phyloP scores from a whole-genome alignment of 148 eudicot genomes.

The Agrostemma githago region DNA sequence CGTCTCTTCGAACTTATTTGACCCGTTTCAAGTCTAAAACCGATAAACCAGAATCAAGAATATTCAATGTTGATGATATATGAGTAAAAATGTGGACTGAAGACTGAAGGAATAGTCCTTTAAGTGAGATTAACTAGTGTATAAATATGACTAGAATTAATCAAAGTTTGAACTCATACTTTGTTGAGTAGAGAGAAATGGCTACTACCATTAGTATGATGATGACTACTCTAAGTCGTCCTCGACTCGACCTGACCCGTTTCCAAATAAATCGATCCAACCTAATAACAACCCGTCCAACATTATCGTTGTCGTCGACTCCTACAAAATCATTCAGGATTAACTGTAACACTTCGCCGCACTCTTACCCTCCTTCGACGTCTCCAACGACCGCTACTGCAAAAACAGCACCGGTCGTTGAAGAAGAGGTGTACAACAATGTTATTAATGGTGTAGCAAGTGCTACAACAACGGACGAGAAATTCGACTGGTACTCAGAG shows the following conservation, averaged over 20 bases:
- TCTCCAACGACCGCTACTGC: not conserved
- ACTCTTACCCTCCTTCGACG: not conserved
- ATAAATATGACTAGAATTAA: too few relatives aligned
- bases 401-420: not conserved
- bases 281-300: not conserved
- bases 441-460: not conserved
- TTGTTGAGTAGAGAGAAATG: not conserved
- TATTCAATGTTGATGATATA: not conserved
- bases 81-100: not conserved
- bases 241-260: not conserved
- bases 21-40: too few relatives aligned
- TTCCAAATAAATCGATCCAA: not conserved
- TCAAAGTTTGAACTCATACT: too few relatives aligned
- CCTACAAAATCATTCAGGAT: constrained; percentile 1
- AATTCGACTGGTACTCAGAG: constrained; percentile 63
- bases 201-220: constrained; percentile 10
- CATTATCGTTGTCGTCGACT: not conserved
- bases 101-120: not conserved
- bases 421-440: not conserved
- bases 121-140: too few relatives aligned
- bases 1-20: too few relatives aligned
- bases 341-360: not conserved
- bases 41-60: not conserved
- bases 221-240: not conserved
- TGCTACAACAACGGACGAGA: constrained; percentile 4